A percentile compares a stretch with the other conserved stretches of the same genome.
phyloP scores from a whole-genome alignment of 2,329 filamentous ascomycete genomes.

The Atkinsonella hypoxylon region DNA sequence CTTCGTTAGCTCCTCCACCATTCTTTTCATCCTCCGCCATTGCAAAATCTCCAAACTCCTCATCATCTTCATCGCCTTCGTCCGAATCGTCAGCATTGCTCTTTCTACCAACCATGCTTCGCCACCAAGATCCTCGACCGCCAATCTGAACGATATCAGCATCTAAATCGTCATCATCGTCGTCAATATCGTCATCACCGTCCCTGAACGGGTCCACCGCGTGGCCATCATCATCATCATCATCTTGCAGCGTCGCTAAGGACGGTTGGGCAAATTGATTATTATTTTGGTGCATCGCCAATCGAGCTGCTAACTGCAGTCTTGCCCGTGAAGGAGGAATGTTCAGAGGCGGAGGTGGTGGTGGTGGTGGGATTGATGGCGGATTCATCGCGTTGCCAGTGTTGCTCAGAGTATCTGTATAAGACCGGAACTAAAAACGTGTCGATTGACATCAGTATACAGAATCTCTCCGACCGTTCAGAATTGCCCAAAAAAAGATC shows the following conservation, averaged over 20 bases:
- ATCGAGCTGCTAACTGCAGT: conserved; percentile 76
- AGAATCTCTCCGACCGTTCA: conserved; percentile 12
- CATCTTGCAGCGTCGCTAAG: conserved; percentile 26
- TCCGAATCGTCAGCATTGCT: conserved; percentile 35
- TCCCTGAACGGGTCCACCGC: conserved; percentile 36
- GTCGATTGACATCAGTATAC: conserved; percentile 1
- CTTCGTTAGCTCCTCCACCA: conserved; percentile 17
- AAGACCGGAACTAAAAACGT: conserved; percentile 41
- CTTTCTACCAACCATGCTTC: conserved; percentile 24
- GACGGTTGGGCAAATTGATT: conserved; percentile 35
- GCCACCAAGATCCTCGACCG: conserved; percentile 36
- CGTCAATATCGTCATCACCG: conserved; percentile 35
- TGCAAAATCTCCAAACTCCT: conserved; percentile 58
- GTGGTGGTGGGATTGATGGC: conserved; percentile 46
- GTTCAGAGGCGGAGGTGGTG: conserved; percentile 64
- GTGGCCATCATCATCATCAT: conserved; percentile 27
- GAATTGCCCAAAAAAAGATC: conserved; percentile 3
- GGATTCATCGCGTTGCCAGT: conserved; percentile 36
- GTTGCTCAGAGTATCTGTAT: conserved; percentile 43
- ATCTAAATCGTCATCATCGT: conserved; percentile 39
- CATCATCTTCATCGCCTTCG: conserved; percentile 45
- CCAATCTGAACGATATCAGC: conserved; percentile 27
- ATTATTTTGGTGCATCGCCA: conserved; percentile 64
- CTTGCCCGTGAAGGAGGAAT: conserved; percentile 78
- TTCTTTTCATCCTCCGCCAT: conserved; percentile 41